A percentile compares a stretch with the other conserved stretches of the same genome.
phyloP scores from a whole-genome alignment of 2,329 filamentous ascomycete genomes.

The Apiospora malaysiana region DNA sequence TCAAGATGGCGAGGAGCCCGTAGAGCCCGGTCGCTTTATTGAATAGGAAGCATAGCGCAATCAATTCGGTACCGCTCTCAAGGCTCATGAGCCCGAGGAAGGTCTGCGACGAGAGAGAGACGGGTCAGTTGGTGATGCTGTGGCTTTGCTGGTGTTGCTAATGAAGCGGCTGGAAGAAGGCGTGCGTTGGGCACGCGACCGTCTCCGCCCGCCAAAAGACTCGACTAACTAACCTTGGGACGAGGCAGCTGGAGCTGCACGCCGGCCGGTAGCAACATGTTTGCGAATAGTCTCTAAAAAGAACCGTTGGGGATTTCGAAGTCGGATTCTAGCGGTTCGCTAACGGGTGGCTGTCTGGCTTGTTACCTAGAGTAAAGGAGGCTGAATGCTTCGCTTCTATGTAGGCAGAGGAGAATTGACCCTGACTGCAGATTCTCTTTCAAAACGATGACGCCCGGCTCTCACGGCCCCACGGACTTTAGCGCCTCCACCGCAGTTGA shows the following conservation, averaged over 20 bases:
- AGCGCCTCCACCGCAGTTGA: constrained; percentile 5
- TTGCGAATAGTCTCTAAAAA: neutral
- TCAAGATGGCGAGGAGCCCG: constrained; percentile 86
- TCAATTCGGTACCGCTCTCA: constrained; percentile 84
- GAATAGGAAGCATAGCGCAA: constrained; percentile 81
- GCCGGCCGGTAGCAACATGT: constrained; percentile 10
- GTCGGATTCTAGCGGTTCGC: neutral
- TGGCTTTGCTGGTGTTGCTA: constrained; percentile 14
- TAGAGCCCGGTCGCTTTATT: constrained; percentile 94
- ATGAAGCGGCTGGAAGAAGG: constrained; percentile 25
- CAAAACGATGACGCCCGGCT: constrained; percentile 16
- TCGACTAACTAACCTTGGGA: constrained; percentile 22
- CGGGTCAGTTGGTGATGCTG: neutral
- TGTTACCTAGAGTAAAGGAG: neutral
- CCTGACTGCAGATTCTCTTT: neutral
- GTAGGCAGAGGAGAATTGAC: neutral
- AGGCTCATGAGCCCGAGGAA: constrained; percentile 88
- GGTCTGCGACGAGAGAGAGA: constrained; percentile 56
- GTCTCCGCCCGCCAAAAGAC: neutral
- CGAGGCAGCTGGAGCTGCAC: constrained; percentile 25
- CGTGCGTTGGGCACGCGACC: neutral
- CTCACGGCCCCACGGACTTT: constrained; percentile 2
- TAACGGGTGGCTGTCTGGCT: neutral
- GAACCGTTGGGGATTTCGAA: neutral
- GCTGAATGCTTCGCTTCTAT: neutral